A percentile compares a stretch with the other conserved stretches of the same genome.
phyloP scores from a whole-genome alignment of 2,329 filamentous ascomycete genomes.

The Periconia digitata region DNA sequence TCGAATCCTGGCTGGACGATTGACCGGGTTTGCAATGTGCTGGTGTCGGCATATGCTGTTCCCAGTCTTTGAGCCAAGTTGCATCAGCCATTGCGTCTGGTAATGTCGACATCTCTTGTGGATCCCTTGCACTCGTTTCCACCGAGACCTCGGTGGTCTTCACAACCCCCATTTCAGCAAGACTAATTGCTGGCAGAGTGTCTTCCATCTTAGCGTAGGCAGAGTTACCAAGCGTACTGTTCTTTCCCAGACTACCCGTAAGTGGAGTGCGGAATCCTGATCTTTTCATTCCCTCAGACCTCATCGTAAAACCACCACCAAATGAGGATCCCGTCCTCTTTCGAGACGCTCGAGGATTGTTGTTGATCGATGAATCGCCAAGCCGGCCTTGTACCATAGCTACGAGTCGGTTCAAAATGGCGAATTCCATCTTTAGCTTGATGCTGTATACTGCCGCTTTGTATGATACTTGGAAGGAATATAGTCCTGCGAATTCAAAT shows the following conservation, averaged over 20 bases:
- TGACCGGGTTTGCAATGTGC: not conserved
- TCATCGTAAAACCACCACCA: not conserved
- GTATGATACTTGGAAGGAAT: conserved; percentile 41
- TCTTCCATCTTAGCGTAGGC: conserved; percentile 15
- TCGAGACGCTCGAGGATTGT: not conserved
- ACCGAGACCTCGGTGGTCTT: conserved; percentile 16
- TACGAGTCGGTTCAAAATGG: conserved; percentile 48
- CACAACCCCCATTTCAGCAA: conserved; percentile 13
- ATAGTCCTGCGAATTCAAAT: conserved; percentile 41
- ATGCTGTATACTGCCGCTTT: conserved; percentile 46
- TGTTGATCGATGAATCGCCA: conserved; percentile 7
- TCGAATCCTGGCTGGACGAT: not conserved
- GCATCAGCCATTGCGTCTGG: conserved; percentile 4
- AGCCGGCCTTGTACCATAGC: conserved; percentile 15
- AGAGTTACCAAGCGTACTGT: conserved; percentile 10
- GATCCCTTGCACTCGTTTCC: conserved; percentile 4
- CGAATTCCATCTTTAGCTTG: conserved; percentile 55
- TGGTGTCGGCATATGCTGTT: not conserved
- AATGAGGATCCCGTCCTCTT: not conserved
- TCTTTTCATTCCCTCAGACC: not conserved
- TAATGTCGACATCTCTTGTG: not conserved
- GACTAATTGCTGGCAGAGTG: not conserved
- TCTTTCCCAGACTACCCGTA: not conserved
- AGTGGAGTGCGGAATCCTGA: not conserved
- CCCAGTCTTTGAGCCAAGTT: not conserved